These are phyloP conservation scores for Tolypocladium album DNA, from an alignment of 2,329 filamentous ascomycete species.

Conservation along the genomic window DNA sequence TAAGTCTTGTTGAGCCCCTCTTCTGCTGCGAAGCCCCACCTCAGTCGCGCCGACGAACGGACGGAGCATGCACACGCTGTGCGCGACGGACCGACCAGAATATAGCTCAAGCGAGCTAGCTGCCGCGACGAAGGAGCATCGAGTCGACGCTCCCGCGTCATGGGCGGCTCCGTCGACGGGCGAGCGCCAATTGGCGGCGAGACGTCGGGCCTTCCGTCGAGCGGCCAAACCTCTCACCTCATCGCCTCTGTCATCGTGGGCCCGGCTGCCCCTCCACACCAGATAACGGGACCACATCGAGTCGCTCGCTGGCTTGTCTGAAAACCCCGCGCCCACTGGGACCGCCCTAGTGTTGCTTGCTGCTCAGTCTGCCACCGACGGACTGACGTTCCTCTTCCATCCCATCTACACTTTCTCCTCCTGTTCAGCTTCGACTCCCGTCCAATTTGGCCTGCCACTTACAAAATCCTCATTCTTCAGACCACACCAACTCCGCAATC, in stretches of 20 bases:
- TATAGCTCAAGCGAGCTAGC: conserved; percentile 2
- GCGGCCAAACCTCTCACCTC: not conserved
- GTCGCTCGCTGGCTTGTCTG: not conserved
- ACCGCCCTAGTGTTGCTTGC: not conserved
- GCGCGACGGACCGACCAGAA: conserved; percentile 4
- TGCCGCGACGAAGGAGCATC: not conserved
- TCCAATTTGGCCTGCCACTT: conserved; percentile 3
- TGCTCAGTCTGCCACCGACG: not conserved
- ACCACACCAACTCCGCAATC: conserved; percentile 13
- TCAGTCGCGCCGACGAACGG: not conserved
- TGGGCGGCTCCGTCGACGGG: not conserved
- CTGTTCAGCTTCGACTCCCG: not conserved
- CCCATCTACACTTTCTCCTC: conserved; percentile 2
- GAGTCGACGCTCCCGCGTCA: not conserved
- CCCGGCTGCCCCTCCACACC: not conserved
- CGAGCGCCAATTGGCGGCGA: not conserved
- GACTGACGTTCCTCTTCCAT: not conserved
- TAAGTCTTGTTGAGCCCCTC: conserved; percentile 5
- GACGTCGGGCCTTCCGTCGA: not conserved
- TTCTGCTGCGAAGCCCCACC: conserved; percentile 1
- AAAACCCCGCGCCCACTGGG: not conserved
- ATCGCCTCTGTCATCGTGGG: not conserved
- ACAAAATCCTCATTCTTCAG: not conserved
- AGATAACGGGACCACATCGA: not conserved
- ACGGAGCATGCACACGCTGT: not conserved